Base-by-base conservation (phyloP, 176 grass and related monocot species). In the Zizania latifolia region DNA sequence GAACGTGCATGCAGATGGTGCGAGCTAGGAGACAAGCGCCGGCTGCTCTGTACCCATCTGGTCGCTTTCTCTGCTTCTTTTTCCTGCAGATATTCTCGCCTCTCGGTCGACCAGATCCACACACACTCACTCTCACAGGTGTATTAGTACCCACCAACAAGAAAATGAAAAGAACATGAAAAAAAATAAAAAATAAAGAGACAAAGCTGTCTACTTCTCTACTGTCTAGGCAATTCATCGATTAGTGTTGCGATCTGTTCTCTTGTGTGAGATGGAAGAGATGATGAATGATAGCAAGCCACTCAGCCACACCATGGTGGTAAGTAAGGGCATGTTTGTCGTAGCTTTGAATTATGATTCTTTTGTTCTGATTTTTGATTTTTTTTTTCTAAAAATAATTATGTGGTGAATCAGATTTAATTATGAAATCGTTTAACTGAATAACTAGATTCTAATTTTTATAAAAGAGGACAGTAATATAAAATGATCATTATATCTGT, bases 221-320 rank as follows among this genome's bases (percentile, higher is more conserved):
- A 39, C 35, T 75, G 43, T 86, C 53, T 68, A 4, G 46, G 61
- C 76, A 75, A 69, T 70, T 60, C 62, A 68, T 36, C 46, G 35
- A 21, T n/a, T n/a, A n/a, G 31, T 58, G 17, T 38, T 23, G 11
- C 13, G 11, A 4, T 30, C 17, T 40, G 10, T 41, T 17, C 39
- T 29, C n/a, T 33, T 26, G 31, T 64, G 67, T 58, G 67, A 57
- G 58, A 10, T 26, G 80, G 59, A 58, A 43, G 59, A 23, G 55
- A 57, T 19, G 55, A 57, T 19, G 27, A 58, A 44, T 54, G 44
- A 3, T n/a, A 10, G 1, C 26, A 14, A 32, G 39, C 50, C 62
- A 60, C 26, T 50, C 40, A 40, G 15, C 46, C 19, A 2, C 19
- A 50, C 19, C 3, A 2, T 21, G 19, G 48, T 53, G 19, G 11